These are phyloP conservation scores for Angomonas deanei DNA, from an alignment of 208 protist genomes.

Conservation along the genomic window DNA sequence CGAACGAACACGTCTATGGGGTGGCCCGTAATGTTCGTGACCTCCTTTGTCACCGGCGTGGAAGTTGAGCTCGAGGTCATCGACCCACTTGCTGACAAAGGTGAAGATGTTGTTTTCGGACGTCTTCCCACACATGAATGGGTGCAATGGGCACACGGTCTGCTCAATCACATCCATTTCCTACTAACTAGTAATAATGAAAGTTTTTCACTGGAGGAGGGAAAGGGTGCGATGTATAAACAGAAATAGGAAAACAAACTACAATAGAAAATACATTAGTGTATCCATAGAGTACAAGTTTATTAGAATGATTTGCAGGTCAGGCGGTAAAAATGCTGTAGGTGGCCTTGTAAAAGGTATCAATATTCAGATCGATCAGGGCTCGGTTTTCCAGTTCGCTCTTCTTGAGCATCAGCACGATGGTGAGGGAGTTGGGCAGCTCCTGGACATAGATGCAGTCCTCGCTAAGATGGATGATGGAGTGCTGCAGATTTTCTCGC, in stretches of 20 bases:
- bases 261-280: background rate
- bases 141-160: constrained; percentile 49
- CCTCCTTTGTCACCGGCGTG: constrained; percentile 55
- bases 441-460: constrained; percentile 87
- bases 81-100: constrained; percentile 35
- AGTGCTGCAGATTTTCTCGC: constrained; percentile 13
- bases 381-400: constrained; percentile 52
- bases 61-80: constrained; percentile 52
- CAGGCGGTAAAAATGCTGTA: constrained; percentile 61
- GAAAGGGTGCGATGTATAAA: constrained; percentile 9
- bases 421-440: constrained; percentile 74
- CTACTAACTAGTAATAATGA: background rate
- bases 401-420: constrained; percentile 85
- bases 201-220: background rate
- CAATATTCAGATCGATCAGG: constrained; percentile 83
- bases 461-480: constrained; percentile 42
- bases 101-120: background rate
- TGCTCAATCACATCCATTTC: constrained; percentile 42
- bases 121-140: constrained; percentile 47
- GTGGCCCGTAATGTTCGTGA: constrained; percentile 44
- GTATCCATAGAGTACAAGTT: background rate
- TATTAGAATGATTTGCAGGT: background rate
- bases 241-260: constrained; percentile 1
- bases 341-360: constrained; percentile 75
- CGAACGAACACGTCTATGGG: constrained; percentile 47